Conservation (phyloP, 306 rosid genomes). For the Hippophae rhamnoides region DNA sequence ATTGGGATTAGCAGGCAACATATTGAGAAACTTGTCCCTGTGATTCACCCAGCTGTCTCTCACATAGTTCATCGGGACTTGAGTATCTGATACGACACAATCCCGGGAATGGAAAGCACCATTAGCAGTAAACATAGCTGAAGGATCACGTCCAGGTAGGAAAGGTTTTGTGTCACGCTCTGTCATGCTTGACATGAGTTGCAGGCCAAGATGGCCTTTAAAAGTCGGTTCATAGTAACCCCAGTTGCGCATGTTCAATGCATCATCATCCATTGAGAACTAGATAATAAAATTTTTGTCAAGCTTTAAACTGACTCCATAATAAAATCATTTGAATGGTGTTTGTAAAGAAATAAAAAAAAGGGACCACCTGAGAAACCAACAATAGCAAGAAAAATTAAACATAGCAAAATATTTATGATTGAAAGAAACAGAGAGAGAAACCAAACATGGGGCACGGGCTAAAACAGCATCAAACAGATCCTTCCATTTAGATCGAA, state of each 20-base stretch:
- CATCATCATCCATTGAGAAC: conserved; percentile 86
- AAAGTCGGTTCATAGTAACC: conserved; percentile 84
- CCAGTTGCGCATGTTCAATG: conserved; percentile 90
- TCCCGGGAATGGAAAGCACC: conserved; percentile 58
- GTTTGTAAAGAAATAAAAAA: not conserved
- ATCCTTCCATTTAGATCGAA: conserved; percentile 6
- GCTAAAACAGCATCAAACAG: conserved; percentile 8
- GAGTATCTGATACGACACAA: conserved; percentile 47
- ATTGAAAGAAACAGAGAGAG: not conserved
- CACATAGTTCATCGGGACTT: conserved; percentile 48
- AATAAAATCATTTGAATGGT: conserved; percentile 12
- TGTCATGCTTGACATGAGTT: conserved; percentile 77
- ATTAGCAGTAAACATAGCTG: conserved; percentile 42
- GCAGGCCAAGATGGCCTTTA: conserved; percentile 81
- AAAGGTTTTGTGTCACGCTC: conserved; percentile 68
- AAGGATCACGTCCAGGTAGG: conserved; percentile 62
- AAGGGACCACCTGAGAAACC: not conserved
- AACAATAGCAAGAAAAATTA: conserved; percentile 3
- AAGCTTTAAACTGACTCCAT: conserved; percentile 15
- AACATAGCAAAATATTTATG: not conserved
- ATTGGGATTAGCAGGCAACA: conserved; percentile 56
- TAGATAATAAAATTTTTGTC: conserved; percentile 20
- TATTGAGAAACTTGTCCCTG: conserved; percentile 59
- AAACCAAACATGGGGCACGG: not conserved
- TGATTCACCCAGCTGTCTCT: conserved; percentile 70